Percentiles rank a stretch among this genome's conserved stretches.
Evolutionary conservation across 2,329 filamentous ascomycete species (phyloP).

Genomic region (Aspergillus versicolor): DNA sequence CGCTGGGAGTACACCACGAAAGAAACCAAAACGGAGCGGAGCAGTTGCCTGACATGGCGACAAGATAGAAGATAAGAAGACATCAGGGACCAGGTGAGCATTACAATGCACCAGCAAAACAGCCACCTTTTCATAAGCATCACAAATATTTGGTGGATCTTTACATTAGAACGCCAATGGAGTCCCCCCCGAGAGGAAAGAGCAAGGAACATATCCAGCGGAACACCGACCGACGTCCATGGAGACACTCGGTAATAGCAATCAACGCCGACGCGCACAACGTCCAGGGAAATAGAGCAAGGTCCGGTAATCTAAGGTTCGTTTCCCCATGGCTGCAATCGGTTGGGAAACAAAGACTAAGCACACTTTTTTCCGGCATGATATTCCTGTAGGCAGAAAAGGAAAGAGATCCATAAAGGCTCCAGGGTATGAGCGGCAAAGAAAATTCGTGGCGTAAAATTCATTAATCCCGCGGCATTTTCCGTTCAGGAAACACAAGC

Average conservation of each 20-base stretch:
- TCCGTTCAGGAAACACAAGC: constrained; percentile 11
- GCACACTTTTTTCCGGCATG: constrained; percentile 17
- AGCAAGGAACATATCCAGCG: constrained; percentile 13
- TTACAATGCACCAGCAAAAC: constrained; percentile 23
- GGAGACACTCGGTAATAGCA: constrained; percentile 12
- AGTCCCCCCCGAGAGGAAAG: constrained; percentile 4
- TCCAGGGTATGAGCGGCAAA: constrained; percentile 13
- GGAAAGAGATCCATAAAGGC: constrained; percentile 14
- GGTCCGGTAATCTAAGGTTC: constrained; percentile 19
- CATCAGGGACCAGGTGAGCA: constrained; percentile 18
- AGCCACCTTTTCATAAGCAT: constrained; percentile 32
- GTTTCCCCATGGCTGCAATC: constrained; percentile 19
- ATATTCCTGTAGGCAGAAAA: constrained; percentile 17
- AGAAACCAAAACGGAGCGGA: constrained; percentile 15
- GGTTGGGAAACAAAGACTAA: constrained; percentile 15
- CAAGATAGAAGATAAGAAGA: constrained; percentile 15
- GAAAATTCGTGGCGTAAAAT: constrained; percentile 11
- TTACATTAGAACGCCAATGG: constrained; percentile 17
- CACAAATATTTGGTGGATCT: constrained; percentile 22
- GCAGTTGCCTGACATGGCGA: constrained; percentile 12
- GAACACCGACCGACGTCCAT: constrained; percentile 13
- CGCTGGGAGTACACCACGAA: constrained; percentile 21
- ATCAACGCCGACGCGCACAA: constrained; percentile 16
- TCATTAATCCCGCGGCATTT: constrained; percentile 12
- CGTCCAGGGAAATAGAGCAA: constrained; percentile 20